Conservation (phyloP, 495 filamentous ascomycete species). For the Bacidia rubella region DNA sequence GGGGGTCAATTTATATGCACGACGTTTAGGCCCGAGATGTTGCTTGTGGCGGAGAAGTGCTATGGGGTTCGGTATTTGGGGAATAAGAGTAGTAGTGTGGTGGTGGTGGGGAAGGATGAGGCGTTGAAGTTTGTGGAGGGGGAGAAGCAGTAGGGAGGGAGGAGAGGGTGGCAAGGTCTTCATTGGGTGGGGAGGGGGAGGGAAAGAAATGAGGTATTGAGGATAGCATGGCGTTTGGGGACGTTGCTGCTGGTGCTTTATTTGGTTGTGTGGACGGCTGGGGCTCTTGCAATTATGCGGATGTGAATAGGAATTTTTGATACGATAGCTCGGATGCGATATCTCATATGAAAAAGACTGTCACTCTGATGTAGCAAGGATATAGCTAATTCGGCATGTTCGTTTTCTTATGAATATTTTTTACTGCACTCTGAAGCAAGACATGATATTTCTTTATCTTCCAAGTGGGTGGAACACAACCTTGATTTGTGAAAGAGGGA, state of each 20-base stretch:
- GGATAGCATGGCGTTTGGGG: neutral
- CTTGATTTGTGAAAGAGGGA: too few relatives aligned
- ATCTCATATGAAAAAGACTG: too few relatives aligned
- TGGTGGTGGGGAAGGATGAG: constrained; percentile 74
- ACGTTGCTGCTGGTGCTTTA: neutral
- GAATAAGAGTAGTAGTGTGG: constrained; percentile 84
- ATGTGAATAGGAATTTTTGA: too few relatives aligned
- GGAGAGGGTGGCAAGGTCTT: neutral
- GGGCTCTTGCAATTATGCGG: too few relatives aligned
- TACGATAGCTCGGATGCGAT: too few relatives aligned
- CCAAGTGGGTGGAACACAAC: too few relatives aligned
- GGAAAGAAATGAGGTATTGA: neutral
- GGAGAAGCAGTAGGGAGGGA: constrained; percentile 27
- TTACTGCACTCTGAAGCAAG: too few relatives aligned
- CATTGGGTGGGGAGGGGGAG: neutral
- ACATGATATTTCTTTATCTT: too few relatives aligned
- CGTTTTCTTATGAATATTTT: too few relatives aligned
- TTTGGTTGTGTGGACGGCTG: neutral
- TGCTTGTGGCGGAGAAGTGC: constrained; percentile 90
- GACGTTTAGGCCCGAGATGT: constrained; percentile 94
- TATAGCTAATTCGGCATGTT: too few relatives aligned
- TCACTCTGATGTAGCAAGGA: too few relatives aligned
- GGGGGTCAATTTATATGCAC: constrained; percentile 70
- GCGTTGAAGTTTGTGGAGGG: constrained; percentile 91
- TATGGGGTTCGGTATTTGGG: constrained; percentile 82